Evolutionary conservation across 2,329 filamentous ascomycete species (phyloP).

Genomic region (Plectosphaerella cucumerina): DNA sequence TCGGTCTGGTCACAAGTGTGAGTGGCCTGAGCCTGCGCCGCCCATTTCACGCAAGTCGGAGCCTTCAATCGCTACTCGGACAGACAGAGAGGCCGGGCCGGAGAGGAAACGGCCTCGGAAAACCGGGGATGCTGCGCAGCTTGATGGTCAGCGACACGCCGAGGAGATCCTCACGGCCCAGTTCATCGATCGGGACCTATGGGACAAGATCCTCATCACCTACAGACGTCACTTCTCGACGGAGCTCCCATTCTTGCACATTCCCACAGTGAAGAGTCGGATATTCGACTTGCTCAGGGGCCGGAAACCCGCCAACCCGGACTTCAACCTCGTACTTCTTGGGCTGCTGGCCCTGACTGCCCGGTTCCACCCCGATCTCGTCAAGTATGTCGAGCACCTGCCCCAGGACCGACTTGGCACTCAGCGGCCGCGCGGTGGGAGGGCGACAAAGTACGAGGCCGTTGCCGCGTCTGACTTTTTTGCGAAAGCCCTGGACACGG

Average conservation of each 20-base stretch:
- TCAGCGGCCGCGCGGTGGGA: slow-evolving; percentile 19
- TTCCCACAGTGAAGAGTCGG: slow-evolving; percentile 56
- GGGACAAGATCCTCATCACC: slow-evolving; percentile 65
- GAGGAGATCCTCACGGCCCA: slow-evolving; percentile 59
- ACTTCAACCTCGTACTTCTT: slow-evolving; percentile 56
- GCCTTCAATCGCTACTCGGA: slow-evolving; percentile 27
- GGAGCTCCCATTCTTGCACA: slow-evolving; percentile 68
- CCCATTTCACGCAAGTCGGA: slow-evolving; percentile 37
- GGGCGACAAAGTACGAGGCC: slow-evolving; percentile 39
- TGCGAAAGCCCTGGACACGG: slow-evolving; percentile 52
- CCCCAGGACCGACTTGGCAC: slow-evolving; percentile 13
- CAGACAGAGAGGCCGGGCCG: slow-evolving; percentile 36
- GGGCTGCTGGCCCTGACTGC: slow-evolving; percentile 66
- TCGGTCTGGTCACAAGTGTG: slow-evolving; percentile 66
- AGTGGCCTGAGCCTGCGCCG: slow-evolving; percentile 52
- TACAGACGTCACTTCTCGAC: slow-evolving; percentile 69
- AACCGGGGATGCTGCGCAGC: slow-evolving; percentile 36
- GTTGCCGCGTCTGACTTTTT: slow-evolving; percentile 61
- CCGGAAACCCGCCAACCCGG: slow-evolving; percentile 25
- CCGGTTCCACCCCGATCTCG: slow-evolving; percentile 60
- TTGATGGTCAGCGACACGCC: slow-evolving; percentile 34
- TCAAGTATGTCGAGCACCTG: slow-evolving; percentile 45
- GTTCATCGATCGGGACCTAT: slow-evolving; percentile 60
- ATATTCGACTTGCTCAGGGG: slow-evolving; percentile 37
- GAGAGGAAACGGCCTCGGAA: slow-evolving; percentile 47